Base-by-base conservation (phyloP, 176 grass and related monocot genomes). In the Avena eriantha region DNA sequence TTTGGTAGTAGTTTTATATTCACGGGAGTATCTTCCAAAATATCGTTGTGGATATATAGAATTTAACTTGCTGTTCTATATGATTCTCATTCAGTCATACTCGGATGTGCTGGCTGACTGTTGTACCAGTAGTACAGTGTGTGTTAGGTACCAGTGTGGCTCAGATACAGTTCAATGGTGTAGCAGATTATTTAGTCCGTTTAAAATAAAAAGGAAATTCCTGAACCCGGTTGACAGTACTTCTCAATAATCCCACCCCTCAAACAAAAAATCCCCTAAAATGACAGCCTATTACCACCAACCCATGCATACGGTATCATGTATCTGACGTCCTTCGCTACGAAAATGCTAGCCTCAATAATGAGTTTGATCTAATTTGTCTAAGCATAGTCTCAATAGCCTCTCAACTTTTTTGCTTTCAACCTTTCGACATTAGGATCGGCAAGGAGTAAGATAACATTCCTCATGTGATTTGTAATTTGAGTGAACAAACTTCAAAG, bases 201-300 rank as follows among this genome's bases (percentile, higher is more conserved):
- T 56, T 82, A 35, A 29, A 74, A 65, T 10, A 19, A 18, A 74
- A 74, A 50, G 47, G 47, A 87, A 74, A 66, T 36, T 67, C 19
- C 63, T 0, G 9, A 66, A 82, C 36, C 48, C 4, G 24, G 45
- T 31, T 75, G 4, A 41, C 21, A 78, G 73, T 23, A 21, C 46
- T 77, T 14, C 58, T 57, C 58, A 33, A 77, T 77, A 65, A 77
- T n/a, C 71, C 19, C 13, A 50, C 24, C 70, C 23, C 24, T 15
- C 33, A 65, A 76, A 47, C 49, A 82, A 23, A 23, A 61, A 33
- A 73, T 63, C 43, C 21, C 29, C 35, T 61, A 14, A 23, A 56
- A 77, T 5, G 4, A 41, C 45, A 77, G 29, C 56, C 41, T 75
- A 75, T 75, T 75, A 33, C 73, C 46, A 51, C 72, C 15, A 66